Evolutionary conservation across 2,329 filamentous ascomycete genomes (phyloP).

Genomic region (Onygenales sp.): DNA sequence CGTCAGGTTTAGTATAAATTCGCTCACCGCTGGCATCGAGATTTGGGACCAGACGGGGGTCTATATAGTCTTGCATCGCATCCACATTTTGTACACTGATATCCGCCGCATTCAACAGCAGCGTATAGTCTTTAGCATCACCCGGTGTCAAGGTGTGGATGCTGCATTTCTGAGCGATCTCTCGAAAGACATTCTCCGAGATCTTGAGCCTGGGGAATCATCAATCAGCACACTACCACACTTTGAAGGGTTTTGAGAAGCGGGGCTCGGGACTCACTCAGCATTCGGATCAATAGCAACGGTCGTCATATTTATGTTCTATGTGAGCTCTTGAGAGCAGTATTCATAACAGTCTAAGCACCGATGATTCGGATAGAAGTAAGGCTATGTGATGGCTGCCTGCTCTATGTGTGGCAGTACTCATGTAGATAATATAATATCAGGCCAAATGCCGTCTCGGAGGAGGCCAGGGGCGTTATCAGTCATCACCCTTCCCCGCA

Average conservation of each 20-base stretch:
- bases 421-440: too few relatives aligned
- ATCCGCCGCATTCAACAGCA: neutral
- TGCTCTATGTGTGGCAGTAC: too few relatives aligned
- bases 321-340: neutral
- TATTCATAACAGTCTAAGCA: too few relatives aligned
- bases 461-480: too few relatives aligned
- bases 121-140: neutral
- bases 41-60: neutral
- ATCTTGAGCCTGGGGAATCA: neutral
- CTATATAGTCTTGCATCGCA: neutral
- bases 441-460: too few relatives aligned
- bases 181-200: neutral
- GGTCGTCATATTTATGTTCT: neutral
- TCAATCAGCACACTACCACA: neutral
- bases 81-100: neutral
- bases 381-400: too few relatives aligned
- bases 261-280: neutral
- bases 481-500: too few relatives aligned
- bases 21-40: neutral
- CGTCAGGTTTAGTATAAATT: neutral
- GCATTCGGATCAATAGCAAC: neutral
- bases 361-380: too few relatives aligned
- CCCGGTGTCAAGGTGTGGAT: neutral
- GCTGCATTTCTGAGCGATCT: neutral
- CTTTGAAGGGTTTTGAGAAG: neutral